Evolutionary conservation across 192 early-diverging fungal species (phyloP), one percentile per base, ranked within the genome.

Genomic region (Podila epicladia): DNA sequence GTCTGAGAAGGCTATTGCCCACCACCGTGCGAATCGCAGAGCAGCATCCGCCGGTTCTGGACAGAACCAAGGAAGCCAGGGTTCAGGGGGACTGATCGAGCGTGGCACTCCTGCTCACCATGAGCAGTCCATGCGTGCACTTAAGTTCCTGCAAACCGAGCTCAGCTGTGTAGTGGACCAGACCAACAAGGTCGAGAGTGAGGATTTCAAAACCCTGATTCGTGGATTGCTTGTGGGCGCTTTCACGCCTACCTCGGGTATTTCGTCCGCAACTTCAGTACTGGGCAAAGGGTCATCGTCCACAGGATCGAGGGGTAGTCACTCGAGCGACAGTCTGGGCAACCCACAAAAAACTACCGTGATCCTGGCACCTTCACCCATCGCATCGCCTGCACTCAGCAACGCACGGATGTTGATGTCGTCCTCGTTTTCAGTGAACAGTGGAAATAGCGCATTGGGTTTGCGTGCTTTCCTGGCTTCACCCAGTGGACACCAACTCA

Each of bases 61-160:
- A 45, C 41, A 32, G 35, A 58, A 13, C 41, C 45, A 57, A 49
- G 19, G 15, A 24, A 9, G 29, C 5, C 24, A 55, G 22, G 24
- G 20, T 0, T 26, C 20, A 20, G 28, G 20, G 37, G 50, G 38
- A 11, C 22, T 67, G 29, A 59, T 73, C 9, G 51, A 69, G 35
- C 31, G 76, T 41, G 76, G 70, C n/a, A 79, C 76, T 24, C 35
- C 24, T 9, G 69, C 68, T 9, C 72, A 85, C 9, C 68, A 73
- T 24, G 67, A 75, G 26, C 73, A 82, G 26, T 82, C 87, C n/a
- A 64, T 83, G 5, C 68, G 65, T 33, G 95, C 97, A 1, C 86
- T 99, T 12, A 78, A 88, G 32, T 99, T 94, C 69, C 86, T 99
- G 48, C 93, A 95, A 72, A 90, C 83, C 7, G 78, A 91, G 6